A percentile compares a stretch with the other conserved stretches of the same genome.
Conservation (phyloP, 108 stramenopile genomes). For the Pinguiococcus pyrenoidosus region DNA sequence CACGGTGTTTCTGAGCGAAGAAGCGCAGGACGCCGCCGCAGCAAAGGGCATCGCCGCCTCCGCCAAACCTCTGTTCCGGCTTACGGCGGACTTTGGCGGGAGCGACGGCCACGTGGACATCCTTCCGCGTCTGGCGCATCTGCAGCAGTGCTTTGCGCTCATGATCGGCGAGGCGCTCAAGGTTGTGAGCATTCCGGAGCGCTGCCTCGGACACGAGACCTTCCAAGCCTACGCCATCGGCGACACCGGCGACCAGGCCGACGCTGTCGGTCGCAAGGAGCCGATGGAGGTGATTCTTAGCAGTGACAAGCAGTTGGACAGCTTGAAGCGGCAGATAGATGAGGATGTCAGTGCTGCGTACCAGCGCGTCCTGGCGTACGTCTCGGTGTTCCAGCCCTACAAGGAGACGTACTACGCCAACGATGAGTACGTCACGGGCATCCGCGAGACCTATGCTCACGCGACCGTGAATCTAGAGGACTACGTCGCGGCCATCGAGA, state of each 20-base stretch:
- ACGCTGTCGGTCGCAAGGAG: not conserved
- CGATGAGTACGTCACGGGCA: slow-evolving; percentile 2
- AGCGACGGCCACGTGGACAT: not conserved
- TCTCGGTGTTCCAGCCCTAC: slow-evolving; percentile 34
- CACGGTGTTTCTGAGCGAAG: no score
- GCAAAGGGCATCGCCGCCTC: no score
- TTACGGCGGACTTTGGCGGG: not conserved
- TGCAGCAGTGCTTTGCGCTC: slow-evolving; percentile 2
- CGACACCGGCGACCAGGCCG: slow-evolving; percentile 34
- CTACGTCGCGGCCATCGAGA: slow-evolving; percentile 21
- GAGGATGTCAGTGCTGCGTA: no score
- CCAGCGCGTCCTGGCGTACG: no score
- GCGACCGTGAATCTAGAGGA: slow-evolving; percentile 19
- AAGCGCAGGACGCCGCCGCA: no score
- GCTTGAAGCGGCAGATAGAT: no score
- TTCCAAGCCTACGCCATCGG: slow-evolving; percentile 36
- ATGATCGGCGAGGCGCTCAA: slow-evolving; percentile 1
- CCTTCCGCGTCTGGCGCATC: not conserved
- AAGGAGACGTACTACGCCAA: slow-evolving; percentile 25
- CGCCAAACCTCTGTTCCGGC: not conserved
- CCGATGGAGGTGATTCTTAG: not conserved
- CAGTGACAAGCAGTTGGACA: slow-evolving; percentile 5
- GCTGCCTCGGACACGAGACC: slow-evolving; percentile 34
- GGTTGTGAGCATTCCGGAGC: slow-evolving; percentile 24
- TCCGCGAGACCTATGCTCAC: slow-evolving; percentile 5